Conservation (phyloP, 1,284 basidiomycete species). For the Neotropicomus parvogracilis region DNA sequence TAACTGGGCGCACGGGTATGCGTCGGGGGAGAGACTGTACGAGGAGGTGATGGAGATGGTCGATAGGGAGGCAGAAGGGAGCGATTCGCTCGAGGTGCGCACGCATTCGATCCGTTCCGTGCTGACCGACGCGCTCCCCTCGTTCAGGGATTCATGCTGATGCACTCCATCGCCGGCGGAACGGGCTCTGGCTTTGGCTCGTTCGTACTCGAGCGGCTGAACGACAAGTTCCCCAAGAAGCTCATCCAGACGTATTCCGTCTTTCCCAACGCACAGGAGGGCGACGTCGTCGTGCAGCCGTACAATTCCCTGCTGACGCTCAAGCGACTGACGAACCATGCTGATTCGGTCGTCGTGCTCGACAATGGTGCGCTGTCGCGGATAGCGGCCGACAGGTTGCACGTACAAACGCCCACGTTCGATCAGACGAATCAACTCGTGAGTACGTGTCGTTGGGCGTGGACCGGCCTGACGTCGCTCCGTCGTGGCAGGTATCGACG, state of each 20-base stretch:
- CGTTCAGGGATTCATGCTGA: constrained; percentile 91
- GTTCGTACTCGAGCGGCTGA: constrained; percentile 91
- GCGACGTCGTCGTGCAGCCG: constrained; percentile 96
- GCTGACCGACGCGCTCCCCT: background rate
- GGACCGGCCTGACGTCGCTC: constrained; percentile 3
- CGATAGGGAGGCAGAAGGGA: constrained; percentile 96
- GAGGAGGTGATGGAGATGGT: constrained; percentile 99
- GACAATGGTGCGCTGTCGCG: constrained; percentile 94
- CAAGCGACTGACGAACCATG: constrained; percentile 93
- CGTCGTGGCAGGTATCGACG: constrained; percentile 69
- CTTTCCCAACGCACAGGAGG: constrained; percentile 89
- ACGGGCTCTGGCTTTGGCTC: constrained; percentile 98
- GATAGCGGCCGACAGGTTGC: constrained; percentile 89
- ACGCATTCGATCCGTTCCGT: background rate
- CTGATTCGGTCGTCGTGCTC: constrained; percentile 95
- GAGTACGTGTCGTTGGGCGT: constrained; percentile 3
- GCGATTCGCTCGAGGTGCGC: constrained; percentile 91
- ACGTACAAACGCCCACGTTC: constrained; percentile 88
- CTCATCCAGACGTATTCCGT: constrained; percentile 99
- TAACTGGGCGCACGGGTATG: constrained; percentile 97
- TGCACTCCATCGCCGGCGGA: constrained; percentile 98
- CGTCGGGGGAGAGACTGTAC: constrained; percentile 86
- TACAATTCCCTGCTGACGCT: constrained; percentile 97
- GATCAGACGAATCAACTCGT: constrained; percentile 95
- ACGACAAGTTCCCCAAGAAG: constrained; percentile 99